Evolutionary conservation across 2,329 filamentous ascomycete species (phyloP).

Genomic region (Plenodomus tracheiphilus): DNA sequence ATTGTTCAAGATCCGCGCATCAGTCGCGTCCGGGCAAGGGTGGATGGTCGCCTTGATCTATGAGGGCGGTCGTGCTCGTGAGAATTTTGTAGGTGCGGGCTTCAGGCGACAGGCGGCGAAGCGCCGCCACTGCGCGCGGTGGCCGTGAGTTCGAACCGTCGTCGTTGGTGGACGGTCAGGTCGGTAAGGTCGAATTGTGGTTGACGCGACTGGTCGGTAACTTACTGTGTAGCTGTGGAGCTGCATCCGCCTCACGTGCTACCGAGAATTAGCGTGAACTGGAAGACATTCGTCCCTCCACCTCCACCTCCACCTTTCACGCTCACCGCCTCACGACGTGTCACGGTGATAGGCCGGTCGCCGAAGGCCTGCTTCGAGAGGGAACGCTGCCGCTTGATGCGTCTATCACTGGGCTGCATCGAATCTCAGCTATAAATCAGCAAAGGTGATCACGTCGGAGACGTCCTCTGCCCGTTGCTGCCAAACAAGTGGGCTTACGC

Average conservation of each 20-base stretch:
- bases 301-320: constrained; percentile 3
- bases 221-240: constrained; percentile 2
- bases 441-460: too few relatives aligned
- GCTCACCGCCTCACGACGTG: background rate
- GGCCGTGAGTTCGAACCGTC: background rate
- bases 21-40: constrained; percentile 2
- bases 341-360: background rate
- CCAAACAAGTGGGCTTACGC: background rate
- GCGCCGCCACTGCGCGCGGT: background rate
- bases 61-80: background rate
- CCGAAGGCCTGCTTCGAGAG: background rate
- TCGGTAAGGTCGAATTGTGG: background rate
- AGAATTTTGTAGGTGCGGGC: too few relatives aligned
- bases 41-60: background rate
- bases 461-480: too few relatives aligned
- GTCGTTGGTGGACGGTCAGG: constrained; percentile 1
- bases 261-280: constrained; percentile 14
- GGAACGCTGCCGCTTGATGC: too few relatives aligned
- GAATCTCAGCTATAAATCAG: too few relatives aligned
- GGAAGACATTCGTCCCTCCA: too few relatives aligned
- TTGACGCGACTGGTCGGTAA: constrained; percentile 2
- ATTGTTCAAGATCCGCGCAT: constrained; percentile 9
- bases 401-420: too few relatives aligned
- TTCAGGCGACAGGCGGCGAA: too few relatives aligned
- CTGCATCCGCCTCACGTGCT: constrained; percentile 10